Evolutionary conservation across 2,329 filamentous ascomycete genomes (phyloP).

Genomic region (Leptosphaerulina australis): DNA sequence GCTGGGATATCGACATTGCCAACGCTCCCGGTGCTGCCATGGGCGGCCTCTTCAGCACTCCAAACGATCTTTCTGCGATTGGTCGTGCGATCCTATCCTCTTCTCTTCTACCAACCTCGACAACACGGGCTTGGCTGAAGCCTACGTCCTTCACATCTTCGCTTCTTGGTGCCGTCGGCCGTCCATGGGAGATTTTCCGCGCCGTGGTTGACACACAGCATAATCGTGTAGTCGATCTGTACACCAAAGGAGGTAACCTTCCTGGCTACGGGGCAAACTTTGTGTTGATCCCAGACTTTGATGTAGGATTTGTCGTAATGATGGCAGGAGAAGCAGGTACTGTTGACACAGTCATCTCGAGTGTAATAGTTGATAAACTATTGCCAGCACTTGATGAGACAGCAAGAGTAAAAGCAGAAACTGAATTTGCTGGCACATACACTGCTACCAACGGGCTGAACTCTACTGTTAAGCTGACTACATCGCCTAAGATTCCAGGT

Average conservation of each 20-base stretch:
- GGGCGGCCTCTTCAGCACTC: conserved; percentile 45
- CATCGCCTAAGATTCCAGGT: conserved; percentile 29
- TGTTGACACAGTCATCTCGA: conserved; percentile 1
- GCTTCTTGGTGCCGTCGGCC: conserved; percentile 43
- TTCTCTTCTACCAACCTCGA: conserved; percentile 40
- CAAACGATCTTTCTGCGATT: conserved; percentile 47
- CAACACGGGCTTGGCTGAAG: conserved; percentile 52
- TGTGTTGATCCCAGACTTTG: conserved; percentile 53
- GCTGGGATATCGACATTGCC: conserved; percentile 12
- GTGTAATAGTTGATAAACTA: conserved; percentile 19
- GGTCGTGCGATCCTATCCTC: conserved; percentile 50
- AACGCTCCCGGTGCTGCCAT: conserved; percentile 17
- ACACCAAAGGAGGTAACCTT: conserved; percentile 53
- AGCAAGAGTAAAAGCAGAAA: conserved; percentile 33
- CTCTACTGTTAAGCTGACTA: conserved; percentile 36
- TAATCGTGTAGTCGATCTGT: conserved; percentile 41
- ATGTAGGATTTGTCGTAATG: conserved; percentile 51
- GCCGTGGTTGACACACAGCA: conserved; percentile 11
- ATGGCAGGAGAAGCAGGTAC: conserved; percentile 34
- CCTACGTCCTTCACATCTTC: conserved; percentile 48
- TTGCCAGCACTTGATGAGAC: conserved; percentile 34
- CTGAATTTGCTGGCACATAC: conserved; percentile 36
- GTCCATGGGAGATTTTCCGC: conserved; percentile 50
- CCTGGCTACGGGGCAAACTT: conserved; percentile 50
- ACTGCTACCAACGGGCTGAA: conserved; percentile 26